Percentiles rank a stretch among this genome's conserved stretches.
These are phyloP conservation scores for Coriolopsis trogii DNA, from an alignment of 1,284 basidiomycete species.

Conservation along the genomic window DNA sequence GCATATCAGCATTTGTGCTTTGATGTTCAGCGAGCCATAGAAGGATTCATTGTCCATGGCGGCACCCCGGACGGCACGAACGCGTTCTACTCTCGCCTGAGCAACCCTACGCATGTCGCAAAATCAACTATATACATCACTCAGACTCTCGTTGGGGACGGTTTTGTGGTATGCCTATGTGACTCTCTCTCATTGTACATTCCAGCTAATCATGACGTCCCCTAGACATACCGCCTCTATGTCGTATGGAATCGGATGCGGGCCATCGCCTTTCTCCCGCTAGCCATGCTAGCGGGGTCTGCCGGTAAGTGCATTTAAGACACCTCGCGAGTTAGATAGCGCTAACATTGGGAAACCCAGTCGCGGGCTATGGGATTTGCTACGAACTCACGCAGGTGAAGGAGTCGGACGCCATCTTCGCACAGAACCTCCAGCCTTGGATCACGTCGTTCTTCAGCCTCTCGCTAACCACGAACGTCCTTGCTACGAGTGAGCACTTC, in stretches of 20 bases:
- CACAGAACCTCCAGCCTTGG: conserved; percentile 10
- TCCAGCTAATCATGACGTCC: not conserved
- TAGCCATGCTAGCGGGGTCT: conserved; percentile 4
- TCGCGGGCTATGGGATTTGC: conserved; percentile 9
- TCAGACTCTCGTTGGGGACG: conserved; percentile 16
- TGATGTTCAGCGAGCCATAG: conserved; percentile 10
- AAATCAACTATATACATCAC: conserved; percentile 13
- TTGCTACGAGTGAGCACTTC: conserved; percentile 13
- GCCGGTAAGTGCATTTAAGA: not conserved
- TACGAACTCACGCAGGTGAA: conserved; percentile 6
- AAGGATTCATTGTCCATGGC: conserved; percentile 8
- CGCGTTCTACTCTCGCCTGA: conserved; percentile 2
- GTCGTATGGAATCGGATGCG: conserved; percentile 12
- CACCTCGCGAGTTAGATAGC: not conserved
- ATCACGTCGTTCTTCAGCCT: conserved; percentile 14
- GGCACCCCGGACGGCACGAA: conserved; percentile 3
- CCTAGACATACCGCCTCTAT: conserved; percentile 14
- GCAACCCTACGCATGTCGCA: conserved; percentile 7
- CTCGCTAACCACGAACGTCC: conserved; percentile 18
- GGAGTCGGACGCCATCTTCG: conserved; percentile 10
- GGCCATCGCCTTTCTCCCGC: conserved; percentile 2
- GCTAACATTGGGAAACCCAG: not conserved
- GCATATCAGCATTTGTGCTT: conserved; percentile 9
- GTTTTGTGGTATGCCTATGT: conserved; percentile 7
- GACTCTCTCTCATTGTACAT: not conserved